Evolutionary conservation across 805 yeast genomes (phyloP).

Genomic region (Peterozyma toletana): DNA sequence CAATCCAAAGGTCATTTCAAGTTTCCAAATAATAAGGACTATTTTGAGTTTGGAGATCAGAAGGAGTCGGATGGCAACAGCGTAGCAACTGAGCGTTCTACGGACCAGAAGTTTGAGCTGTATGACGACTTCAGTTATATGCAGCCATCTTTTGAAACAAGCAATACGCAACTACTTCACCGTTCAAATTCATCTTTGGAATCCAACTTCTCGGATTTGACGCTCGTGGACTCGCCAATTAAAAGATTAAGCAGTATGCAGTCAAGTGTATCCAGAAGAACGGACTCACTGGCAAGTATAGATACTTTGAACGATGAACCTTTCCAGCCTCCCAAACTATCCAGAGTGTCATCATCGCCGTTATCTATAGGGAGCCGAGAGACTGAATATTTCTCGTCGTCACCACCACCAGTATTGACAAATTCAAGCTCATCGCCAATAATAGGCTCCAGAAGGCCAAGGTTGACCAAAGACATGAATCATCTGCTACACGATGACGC

Average conservation of each 20-base stretch:
- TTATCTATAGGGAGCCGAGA: background rate
- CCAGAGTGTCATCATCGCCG: background rate
- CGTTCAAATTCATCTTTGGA: background rate
- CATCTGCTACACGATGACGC: conserved; percentile 1
- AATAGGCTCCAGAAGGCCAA: background rate
- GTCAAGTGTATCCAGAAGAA: background rate
- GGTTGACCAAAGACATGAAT: conserved; percentile 6
- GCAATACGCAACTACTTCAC: too few species aligned
- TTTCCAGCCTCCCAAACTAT: background rate
- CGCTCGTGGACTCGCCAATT: background rate
- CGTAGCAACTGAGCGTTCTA: too few species aligned
- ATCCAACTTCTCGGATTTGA: background rate
- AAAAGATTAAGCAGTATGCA: background rate
- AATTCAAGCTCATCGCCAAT: background rate
- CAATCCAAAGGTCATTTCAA: too few species aligned
- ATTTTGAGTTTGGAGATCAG: too few species aligned
- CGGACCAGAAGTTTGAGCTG: too few species aligned
- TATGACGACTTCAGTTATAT: too few species aligned
- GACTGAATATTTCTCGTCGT: background rate
- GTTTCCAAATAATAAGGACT: too few species aligned
- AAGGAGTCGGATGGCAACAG: too few species aligned
- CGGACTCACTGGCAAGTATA: background rate
- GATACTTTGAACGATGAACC: background rate
- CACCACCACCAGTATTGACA: background rate
- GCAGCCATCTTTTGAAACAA: too few species aligned